phyloP scores from a whole-genome alignment of 179 eudicot species.

The Gypsophila paniculata region DNA sequence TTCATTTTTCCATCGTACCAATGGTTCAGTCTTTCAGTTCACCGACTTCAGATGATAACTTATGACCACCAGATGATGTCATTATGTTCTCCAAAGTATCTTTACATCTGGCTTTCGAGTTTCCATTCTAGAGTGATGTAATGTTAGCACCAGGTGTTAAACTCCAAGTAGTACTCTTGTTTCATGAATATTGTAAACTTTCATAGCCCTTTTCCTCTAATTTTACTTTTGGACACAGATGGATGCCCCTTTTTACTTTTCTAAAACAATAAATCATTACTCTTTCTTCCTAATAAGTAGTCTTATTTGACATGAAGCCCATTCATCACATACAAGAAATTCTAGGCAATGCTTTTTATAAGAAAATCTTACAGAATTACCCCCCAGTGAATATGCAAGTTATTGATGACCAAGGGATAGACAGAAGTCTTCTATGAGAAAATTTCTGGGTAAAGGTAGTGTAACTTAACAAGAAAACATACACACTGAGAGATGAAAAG shows the following conservation, averaged over 20 bases:
- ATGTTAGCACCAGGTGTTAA: background rate
- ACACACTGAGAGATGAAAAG: background rate
- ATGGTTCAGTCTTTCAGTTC: background rate
- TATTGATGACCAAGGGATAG: background rate
- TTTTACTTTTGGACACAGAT: constrained; percentile 9
- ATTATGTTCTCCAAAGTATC: no score
- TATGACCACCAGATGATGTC: background rate
- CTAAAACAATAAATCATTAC: background rate
- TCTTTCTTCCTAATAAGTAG: background rate
- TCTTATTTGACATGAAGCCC: background rate
- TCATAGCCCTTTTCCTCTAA: background rate
- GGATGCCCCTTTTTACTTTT: background rate
- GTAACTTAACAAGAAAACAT: background rate
- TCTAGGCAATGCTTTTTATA: background rate
- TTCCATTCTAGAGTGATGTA: no score
- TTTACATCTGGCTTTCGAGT: no score
- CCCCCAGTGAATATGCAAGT: background rate
- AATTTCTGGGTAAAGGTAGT: background rate
- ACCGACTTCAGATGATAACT: background rate
- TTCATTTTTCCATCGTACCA: constrained; percentile 1
- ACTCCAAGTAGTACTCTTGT: background rate
- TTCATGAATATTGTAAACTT: background rate
- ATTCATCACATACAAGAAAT: constrained; percentile 5
- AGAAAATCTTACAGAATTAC: background rate
- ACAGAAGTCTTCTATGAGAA: background rate